A percentile compares a stretch with the other conserved stretches of the same genome.
Evolutionary conservation across 2,329 filamentous ascomycete species (phyloP).

Genomic region (Hymenoscyphus fraxineus): DNA sequence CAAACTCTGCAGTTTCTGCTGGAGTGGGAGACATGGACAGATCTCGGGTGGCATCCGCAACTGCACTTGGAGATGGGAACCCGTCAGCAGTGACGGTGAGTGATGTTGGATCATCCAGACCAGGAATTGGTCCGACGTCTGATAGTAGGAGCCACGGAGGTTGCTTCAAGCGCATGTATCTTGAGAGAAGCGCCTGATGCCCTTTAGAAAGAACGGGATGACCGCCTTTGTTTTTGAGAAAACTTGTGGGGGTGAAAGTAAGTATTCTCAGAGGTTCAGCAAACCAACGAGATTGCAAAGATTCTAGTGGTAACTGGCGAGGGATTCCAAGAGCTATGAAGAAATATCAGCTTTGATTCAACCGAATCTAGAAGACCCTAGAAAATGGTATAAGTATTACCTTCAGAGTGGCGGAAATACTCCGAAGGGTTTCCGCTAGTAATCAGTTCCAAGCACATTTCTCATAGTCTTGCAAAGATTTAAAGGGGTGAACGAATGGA

Average conservation of each 20-base stretch:
- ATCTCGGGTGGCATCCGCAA: conserved; percentile 34
- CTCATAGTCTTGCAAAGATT: conserved; percentile 5
- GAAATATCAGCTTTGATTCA: conserved; percentile 21
- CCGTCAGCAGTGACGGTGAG: conserved; percentile 29
- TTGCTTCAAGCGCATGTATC: conserved; percentile 62
- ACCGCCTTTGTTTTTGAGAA: conserved; percentile 58
- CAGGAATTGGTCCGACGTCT: conserved; percentile 52
- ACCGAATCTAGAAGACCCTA: not conserved
- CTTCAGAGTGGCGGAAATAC: conserved; percentile 27
- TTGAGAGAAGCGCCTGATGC: conserved; percentile 59
- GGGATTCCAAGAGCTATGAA: conserved; percentile 49
- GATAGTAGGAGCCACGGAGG: conserved; percentile 61
- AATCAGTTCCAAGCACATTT: conserved; percentile 13
- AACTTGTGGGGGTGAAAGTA: conserved; percentile 50
- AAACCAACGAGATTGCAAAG: conserved; percentile 65
- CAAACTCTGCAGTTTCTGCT: conserved; percentile 54
- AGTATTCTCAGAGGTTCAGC: conserved; percentile 64
- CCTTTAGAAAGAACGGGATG: conserved; percentile 58
- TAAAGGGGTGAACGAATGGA: conserved; percentile 20
- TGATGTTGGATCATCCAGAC: conserved; percentile 34
- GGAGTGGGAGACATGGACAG: conserved; percentile 61
- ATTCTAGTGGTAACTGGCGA: conserved; percentile 53
- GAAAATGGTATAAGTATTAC: conserved; percentile 22
- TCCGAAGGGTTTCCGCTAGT: conserved; percentile 29
- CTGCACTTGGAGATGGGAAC: conserved; percentile 42